Base-by-base conservation (phyloP, 2,329 filamentous ascomycete species). In the Aspergillus sp. region DNA sequence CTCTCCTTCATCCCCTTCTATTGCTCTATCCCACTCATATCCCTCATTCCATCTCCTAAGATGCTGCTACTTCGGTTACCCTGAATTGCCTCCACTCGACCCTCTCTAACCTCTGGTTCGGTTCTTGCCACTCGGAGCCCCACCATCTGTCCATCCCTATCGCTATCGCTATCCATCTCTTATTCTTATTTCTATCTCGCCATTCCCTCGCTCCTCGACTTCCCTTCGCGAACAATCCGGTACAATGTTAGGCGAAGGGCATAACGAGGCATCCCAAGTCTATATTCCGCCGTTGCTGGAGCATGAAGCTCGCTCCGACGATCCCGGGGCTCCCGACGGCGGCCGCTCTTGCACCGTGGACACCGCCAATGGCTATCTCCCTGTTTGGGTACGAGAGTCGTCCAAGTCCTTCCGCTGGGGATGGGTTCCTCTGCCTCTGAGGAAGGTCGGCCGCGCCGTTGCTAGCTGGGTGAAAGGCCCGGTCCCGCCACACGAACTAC, bases 381-480 rank as follows among this genome's bases (percentile, higher is more conserved):
- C 66, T 22, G 53, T 68, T 34, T 69, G 66, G 66, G 43, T 69
- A 36, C 57, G 56, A 34, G 64, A 68, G 40, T 64, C 63, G 6
- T 66, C 64, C 32, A 62, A 60, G 32, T 61, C 62, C 3, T 67
- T 66, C 39, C 62, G 53, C 41, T 68, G 61, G 60, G 52, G 52
- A 45, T 69, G 66, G 66, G 57, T 69, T 4, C 66, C 66, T 3
- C 41, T 66, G 11, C 61, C 62, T 1, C 29, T 68, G 12, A 52
- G 66, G 30, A 66, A 66, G 34, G 61, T 55, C 28, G 63, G 51
- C 27, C 56, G 65, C 28, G 56, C 62, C 12, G 58, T 60, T 12
- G 57, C 53, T 13, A 53, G 52, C 28, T 70, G 66, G 65, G 51
- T 68, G 12, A 62, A 66, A 43, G 67, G 67, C 4, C 67, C 67